A percentile compares a stretch with the other conserved stretches of the same genome.
These are phyloP conservation scores for Penicillium ochrochloron DNA, from an alignment of 495 filamentous ascomycete genomes.

Conservation along the genomic window DNA sequence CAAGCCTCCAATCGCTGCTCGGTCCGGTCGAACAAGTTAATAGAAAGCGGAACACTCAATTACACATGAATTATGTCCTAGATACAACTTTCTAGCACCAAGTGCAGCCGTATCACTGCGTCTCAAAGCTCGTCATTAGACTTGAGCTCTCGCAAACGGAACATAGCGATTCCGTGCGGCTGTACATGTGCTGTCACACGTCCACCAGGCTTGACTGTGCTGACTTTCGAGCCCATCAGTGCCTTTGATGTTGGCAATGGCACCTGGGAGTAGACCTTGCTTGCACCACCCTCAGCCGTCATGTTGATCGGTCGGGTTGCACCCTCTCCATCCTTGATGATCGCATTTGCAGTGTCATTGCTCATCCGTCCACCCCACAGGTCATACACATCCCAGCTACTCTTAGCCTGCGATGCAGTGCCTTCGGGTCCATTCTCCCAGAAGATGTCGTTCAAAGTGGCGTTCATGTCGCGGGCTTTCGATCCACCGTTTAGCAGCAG, in stretches of 20 bases:
- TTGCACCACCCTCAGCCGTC: constrained; percentile 44
- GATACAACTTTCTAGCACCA: constrained; percentile 6
- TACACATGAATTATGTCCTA: not conserved
- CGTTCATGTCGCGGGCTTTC: constrained; percentile 48
- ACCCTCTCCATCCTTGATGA: constrained; percentile 41
- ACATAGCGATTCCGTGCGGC: constrained; percentile 51
- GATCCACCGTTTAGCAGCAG: constrained; percentile 54
- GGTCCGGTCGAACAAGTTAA: constrained; percentile 1
- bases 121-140: constrained; percentile 51
- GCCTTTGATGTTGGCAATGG: constrained; percentile 31
- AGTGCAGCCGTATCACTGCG: not conserved
- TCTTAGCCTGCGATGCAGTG: constrained; percentile 38
- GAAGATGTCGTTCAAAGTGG: constrained; percentile 60
- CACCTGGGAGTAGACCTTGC: constrained; percentile 41
- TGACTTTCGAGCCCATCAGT: constrained; percentile 50
- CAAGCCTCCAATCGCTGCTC: constrained; percentile 25
- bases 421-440: constrained; percentile 48
- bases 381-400: constrained; percentile 58
- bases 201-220: constrained; percentile 42
- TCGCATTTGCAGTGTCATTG: constrained; percentile 43
- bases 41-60: not conserved
- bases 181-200: constrained; percentile 45
- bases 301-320: constrained; percentile 38
- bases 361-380: constrained; percentile 61
- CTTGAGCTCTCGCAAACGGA: constrained; percentile 47